These are phyloP conservation scores for Haberlea rhodopensis DNA, from an alignment of 257 asterid species.

Conservation along the genomic window DNA sequence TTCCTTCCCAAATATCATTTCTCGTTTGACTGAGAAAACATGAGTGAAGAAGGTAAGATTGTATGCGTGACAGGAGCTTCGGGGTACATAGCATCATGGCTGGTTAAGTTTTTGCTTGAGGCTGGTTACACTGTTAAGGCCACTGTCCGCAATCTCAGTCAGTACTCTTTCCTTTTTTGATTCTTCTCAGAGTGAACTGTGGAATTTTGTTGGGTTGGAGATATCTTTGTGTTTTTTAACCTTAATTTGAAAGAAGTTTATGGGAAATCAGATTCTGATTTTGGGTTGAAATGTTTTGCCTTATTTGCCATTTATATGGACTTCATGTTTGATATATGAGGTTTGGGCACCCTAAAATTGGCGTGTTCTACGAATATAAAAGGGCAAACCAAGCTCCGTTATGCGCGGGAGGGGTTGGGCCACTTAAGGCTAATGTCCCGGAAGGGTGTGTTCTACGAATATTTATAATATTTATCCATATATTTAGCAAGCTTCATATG, in stretches of 20 bases:
- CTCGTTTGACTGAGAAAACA: not conserved
- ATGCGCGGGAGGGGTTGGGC: no score
- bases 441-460: no score
- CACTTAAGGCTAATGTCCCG: no score
- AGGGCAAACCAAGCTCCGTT: no score
- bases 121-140: constrained; percentile 62
- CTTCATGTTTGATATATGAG: no score
- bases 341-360: no score
- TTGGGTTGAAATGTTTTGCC: not conserved
- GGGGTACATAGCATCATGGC: constrained; percentile 64
- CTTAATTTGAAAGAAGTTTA: no score
- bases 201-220: no score
- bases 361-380: no score
- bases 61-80: constrained; percentile 77
- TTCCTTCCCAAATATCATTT: not conserved
- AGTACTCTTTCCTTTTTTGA: constrained; percentile 23
- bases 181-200: not conserved
- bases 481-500: no score
- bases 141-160: constrained; percentile 53
- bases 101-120: constrained; percentile 51
- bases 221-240: not conserved
- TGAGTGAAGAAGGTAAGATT: constrained; percentile 27
- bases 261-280: not conserved
- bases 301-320: no score
- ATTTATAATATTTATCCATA: no score